phyloP scores from a whole-genome alignment of 1,284 basidiomycete genomes.

The Heterobasidion irregulare region DNA sequence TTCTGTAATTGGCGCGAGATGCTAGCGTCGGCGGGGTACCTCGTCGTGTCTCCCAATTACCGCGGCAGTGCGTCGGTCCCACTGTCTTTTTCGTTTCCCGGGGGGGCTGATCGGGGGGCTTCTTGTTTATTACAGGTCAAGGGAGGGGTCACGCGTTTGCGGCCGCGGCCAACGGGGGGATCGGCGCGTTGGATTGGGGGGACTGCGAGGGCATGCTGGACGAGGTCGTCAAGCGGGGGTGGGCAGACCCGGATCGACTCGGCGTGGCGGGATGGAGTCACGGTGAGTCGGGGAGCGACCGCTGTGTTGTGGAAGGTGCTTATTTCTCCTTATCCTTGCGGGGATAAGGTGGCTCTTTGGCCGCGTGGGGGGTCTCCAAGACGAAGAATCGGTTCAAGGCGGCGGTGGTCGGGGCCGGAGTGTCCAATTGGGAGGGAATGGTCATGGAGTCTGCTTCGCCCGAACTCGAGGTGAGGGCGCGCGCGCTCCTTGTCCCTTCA shows the following conservation, averaged over 20 bases:
- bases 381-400: neutral
- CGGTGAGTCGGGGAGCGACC: neutral
- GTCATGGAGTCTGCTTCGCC: neutral
- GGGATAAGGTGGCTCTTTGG: neutral
- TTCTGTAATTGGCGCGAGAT: neutral
- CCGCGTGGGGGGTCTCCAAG: neutral
- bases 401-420: neutral
- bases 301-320: neutral
- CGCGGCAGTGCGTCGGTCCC: neutral
- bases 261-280: neutral
- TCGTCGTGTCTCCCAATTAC: neutral
- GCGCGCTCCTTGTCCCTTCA: neutral
- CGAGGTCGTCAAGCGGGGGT: neutral
- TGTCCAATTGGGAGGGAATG: neutral
- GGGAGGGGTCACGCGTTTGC: neutral
- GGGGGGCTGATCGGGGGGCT: neutral
- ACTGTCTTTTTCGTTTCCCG: no score
- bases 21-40: neutral
- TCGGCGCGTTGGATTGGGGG: neutral
- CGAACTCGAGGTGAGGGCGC: neutral
- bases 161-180: neutral
- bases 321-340: neutral
- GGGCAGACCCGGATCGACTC: neutral
- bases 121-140: neutral
- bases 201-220: neutral